A percentile compares a stretch with the other conserved stretches of the same genome.
These are phyloP conservation scores for Sugiyamaella castrensis DNA, from an alignment of 1,139 yeast genomes.

Conservation along the genomic window DNA sequence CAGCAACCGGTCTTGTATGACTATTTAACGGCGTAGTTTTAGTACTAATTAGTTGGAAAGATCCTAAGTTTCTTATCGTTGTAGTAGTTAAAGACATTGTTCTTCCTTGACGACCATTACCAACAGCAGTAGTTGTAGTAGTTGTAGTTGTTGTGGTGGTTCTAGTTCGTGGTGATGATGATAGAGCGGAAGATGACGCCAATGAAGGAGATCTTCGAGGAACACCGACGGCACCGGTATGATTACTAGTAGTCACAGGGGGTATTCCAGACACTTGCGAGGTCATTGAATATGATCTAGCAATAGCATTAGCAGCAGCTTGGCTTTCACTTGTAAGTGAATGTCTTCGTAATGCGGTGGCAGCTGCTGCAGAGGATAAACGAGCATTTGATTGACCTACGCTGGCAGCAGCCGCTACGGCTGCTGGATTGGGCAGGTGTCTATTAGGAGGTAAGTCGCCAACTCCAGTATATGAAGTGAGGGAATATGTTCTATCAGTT, in stretches of 20 bases:
- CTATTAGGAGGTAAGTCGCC: slow-evolving; percentile 29
- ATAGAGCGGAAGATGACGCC: background rate
- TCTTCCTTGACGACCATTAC: slow-evolving; percentile 31
- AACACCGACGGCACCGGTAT: background rate
- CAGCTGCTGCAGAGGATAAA: slow-evolving; percentile 35
- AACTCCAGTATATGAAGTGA: slow-evolving; percentile 36
- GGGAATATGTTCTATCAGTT: slow-evolving; percentile 29
- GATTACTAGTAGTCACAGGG: background rate
- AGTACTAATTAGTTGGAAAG: slow-evolving; percentile 38
- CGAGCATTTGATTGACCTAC: slow-evolving; percentile 28
- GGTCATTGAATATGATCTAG: slow-evolving; percentile 11
- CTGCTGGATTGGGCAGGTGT: slow-evolving; percentile 32
- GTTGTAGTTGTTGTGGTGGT: slow-evolving; percentile 13
- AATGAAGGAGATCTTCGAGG: background rate
- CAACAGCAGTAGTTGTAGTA: slow-evolving; percentile 20
- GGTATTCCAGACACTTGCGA: slow-evolving; percentile 1
- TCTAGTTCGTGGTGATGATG: slow-evolving; percentile 2
- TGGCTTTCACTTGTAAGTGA: slow-evolving; percentile 33
- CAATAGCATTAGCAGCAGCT: slow-evolving; percentile 25
- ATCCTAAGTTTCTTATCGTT: slow-evolving; percentile 38
- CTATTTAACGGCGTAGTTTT: slow-evolving; percentile 28
- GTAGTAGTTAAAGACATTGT: slow-evolving; percentile 41
- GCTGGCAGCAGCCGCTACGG: slow-evolving; percentile 47
- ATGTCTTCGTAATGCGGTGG: slow-evolving; percentile 38
- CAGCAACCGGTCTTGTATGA: slow-evolving; percentile 14